Conservation (phyloP, 75 land plant genomes). For the Picea sitchensis region DNA sequence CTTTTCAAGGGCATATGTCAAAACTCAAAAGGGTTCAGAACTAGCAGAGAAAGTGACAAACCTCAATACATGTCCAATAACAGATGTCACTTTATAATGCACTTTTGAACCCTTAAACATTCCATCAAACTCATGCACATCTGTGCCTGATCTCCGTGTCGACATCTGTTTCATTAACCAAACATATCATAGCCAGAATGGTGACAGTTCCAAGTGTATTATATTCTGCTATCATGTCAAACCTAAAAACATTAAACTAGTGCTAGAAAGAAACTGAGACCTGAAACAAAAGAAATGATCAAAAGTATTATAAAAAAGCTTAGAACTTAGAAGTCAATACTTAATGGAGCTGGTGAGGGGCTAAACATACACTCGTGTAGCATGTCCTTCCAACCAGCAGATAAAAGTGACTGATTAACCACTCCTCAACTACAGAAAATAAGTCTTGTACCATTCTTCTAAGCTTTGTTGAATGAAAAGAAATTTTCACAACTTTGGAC, state of each 20-base stretch:
- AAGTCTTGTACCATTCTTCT: background rate
- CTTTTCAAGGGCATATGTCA: background rate
- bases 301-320: background rate
- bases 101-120: conserved; percentile 54
- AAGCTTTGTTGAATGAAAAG: background rate
- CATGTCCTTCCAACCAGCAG: background rate
- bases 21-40: background rate
- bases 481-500: background rate
- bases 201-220: background rate
- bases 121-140: conserved; percentile 96
- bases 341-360: background rate
- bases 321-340: background rate
- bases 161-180: conserved; percentile 48
- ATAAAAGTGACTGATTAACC: background rate
- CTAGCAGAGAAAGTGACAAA: conserved; percentile 15
- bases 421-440: background rate
- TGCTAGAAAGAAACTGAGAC: background rate
- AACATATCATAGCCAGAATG: background rate
- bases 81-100: conserved; percentile 83
- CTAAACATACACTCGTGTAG: background rate
- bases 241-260: too few species aligned
- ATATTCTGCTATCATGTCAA: background rate
- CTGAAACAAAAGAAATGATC: background rate
- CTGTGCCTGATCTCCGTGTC: conserved; percentile 76
- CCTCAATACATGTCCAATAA: conserved; percentile 98